These are phyloP conservation scores for Pseudofabraea citricarpa DNA, from an alignment of 2,329 filamentous ascomycete genomes.

Conservation along the genomic window DNA sequence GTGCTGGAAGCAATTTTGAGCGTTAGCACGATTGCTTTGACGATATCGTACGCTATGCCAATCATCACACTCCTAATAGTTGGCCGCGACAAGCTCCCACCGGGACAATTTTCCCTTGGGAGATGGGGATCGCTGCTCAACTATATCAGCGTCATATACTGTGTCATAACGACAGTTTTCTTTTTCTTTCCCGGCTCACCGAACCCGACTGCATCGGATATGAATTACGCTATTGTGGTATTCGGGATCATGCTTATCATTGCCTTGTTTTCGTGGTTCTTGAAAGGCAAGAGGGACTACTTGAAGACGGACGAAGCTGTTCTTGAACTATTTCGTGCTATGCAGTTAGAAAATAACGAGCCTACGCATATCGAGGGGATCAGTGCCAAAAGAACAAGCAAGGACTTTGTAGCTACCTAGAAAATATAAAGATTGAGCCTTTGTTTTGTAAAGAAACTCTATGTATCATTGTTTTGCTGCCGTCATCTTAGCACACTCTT, in stretches of 20 bases:
- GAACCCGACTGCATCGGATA: constrained; percentile 40
- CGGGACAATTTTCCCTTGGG: constrained; percentile 38
- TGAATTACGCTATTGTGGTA: constrained; percentile 54
- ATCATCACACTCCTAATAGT: constrained; percentile 42
- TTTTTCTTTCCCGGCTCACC: constrained; percentile 48
- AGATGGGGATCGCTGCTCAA: constrained; percentile 38
- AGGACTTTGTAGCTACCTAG: no score
- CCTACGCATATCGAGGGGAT: neutral
- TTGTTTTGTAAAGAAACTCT: no score
- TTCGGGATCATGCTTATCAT: constrained; percentile 51
- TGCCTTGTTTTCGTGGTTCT: constrained; percentile 44
- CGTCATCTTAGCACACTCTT: no score
- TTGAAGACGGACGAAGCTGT: constrained; percentile 6
- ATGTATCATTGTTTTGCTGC: no score
- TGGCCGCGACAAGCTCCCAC: constrained; percentile 47
- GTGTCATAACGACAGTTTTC: constrained; percentile 46
- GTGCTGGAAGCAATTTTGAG: constrained; percentile 49
- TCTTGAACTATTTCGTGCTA: constrained; percentile 6
- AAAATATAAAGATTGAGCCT: no score
- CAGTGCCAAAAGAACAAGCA: no score
- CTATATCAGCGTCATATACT: constrained; percentile 46
- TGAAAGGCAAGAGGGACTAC: constrained; percentile 31
- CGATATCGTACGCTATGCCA: constrained; percentile 46
- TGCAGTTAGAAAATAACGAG: constrained; percentile 5
- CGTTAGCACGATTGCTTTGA: constrained; percentile 52